phyloP scores from a whole-genome alignment of 345 rosid species.

The Lepidium didymum region DNA sequence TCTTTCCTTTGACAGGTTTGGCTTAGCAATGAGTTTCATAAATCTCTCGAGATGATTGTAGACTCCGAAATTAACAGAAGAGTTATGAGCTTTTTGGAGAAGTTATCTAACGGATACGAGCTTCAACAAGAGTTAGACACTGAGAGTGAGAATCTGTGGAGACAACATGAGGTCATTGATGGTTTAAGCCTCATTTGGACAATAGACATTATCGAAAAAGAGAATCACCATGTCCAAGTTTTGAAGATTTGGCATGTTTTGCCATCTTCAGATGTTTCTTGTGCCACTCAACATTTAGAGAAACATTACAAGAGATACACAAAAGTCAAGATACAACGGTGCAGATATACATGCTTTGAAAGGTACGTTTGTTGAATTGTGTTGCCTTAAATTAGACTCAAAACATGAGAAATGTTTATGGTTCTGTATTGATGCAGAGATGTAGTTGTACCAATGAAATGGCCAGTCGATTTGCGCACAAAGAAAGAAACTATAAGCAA shows the following conservation, averaged over 20 bases:
- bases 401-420: neutral
- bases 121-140: constrained; percentile 41
- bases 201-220: constrained; percentile 23
- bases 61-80: constrained; percentile 9
- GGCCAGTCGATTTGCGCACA: constrained; percentile 8
- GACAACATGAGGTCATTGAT: neutral
- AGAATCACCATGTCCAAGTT: constrained; percentile 23
- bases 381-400: neutral
- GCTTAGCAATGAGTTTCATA: constrained; percentile 23
- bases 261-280: constrained; percentile 12
- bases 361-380: constrained; percentile 15
- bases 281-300: constrained; percentile 10
- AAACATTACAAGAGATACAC: constrained; percentile 16
- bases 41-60: constrained; percentile 12
- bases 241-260: constrained; percentile 38
- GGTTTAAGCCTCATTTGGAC: constrained; percentile 31
- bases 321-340: constrained; percentile 11
- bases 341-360: constrained; percentile 12
- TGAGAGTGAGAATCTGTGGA: constrained; percentile 10
- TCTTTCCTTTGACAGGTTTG: constrained; percentile 15
- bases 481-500: neutral
- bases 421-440: constrained; percentile 9
- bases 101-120: constrained; percentile 29
- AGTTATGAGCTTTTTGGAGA: constrained; percentile 5
- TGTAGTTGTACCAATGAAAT: constrained; percentile 25